Conservation (phyloP, 371 early-diverging fungal species). For the Mucor sp. region DNA sequence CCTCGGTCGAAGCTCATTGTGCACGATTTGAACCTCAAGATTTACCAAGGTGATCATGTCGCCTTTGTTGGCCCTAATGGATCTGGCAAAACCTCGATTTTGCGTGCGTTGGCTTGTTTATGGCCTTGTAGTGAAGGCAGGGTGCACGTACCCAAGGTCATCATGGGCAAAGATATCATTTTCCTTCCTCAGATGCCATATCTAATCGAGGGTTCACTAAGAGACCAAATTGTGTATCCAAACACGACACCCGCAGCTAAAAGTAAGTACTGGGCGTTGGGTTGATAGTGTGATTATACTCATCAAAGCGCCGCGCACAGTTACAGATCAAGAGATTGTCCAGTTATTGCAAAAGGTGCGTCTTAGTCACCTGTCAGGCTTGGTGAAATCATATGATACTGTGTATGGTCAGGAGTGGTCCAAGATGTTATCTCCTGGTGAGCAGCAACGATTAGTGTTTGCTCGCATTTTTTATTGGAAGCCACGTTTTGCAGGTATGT, state of each 20-base stretch:
- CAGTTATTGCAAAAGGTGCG: slow-evolving; percentile 50
- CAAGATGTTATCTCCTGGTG: slow-evolving; percentile 76
- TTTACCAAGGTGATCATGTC: slow-evolving; percentile 58
- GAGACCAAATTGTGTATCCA: slow-evolving; percentile 72
- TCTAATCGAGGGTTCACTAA: slow-evolving; percentile 66
- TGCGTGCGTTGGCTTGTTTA: slow-evolving; percentile 73
- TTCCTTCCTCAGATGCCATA: slow-evolving; percentile 75
- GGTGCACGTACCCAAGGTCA: slow-evolving; percentile 24
- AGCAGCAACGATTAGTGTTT: slow-evolving; percentile 73
- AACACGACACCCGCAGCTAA: slow-evolving; percentile 25
- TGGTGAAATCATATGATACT: slow-evolving; percentile 53
- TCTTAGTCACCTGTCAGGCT: slow-evolving; percentile 51
- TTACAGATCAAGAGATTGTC: slow-evolving; percentile 55
- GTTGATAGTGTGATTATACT: too few species aligned
- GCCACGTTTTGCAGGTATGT: slow-evolving; percentile 69
- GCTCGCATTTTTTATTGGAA: slow-evolving; percentile 68
- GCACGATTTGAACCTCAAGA: slow-evolving; percentile 44
- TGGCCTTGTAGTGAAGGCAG: slow-evolving; percentile 66
- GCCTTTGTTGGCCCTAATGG: slow-evolving; percentile 77
- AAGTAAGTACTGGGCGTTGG: slow-evolving; percentile 18
- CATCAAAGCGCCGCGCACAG: slow-evolving; percentile 7
- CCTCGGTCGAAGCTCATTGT: slow-evolving; percentile 46
- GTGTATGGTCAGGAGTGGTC: slow-evolving; percentile 64
- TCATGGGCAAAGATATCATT: slow-evolving; percentile 46
- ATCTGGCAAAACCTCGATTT: slow-evolving; percentile 67